Conservation (phyloP, 176 grass and related monocot genomes). For the Oryza officinalis region DNA sequence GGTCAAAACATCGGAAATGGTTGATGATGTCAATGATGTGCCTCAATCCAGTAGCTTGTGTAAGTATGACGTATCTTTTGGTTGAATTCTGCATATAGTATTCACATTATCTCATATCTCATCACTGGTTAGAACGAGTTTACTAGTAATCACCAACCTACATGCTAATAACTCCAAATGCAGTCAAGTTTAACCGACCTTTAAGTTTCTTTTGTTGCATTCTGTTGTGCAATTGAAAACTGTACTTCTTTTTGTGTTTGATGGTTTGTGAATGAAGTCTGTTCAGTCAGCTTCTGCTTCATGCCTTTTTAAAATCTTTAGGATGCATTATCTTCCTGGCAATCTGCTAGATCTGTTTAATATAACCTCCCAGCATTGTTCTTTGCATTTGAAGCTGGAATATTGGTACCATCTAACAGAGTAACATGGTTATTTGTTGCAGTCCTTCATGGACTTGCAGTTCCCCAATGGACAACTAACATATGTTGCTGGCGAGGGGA, state of each 20-base stretch:
- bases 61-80: slow-evolving; percentile 36
- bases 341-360: neutral
- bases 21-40: slow-evolving; percentile 87
- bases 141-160: neutral
- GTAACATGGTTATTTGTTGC: slow-evolving; percentile 30
- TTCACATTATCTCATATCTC: neutral
- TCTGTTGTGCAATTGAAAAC: neutral
- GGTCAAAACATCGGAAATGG: slow-evolving; percentile 78
- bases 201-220: neutral
- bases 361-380: neutral
- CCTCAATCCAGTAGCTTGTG: slow-evolving; percentile 70
- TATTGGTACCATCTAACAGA: neutral
- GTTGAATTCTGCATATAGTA: neutral
- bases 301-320: slow-evolving; percentile 11
- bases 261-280: neutral
- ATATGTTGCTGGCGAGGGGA: slow-evolving; percentile 86
- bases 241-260: neutral
- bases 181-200: neutral
- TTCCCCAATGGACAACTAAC: slow-evolving; percentile 96
- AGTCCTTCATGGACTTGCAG: slow-evolving; percentile 97
- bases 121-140: neutral
- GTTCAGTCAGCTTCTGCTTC: neutral
- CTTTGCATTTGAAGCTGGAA: neutral
- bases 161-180: neutral
- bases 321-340: neutral